Base-by-base conservation (phyloP, 345 rosid species). In the Raphanus raphanistrum region DNA sequence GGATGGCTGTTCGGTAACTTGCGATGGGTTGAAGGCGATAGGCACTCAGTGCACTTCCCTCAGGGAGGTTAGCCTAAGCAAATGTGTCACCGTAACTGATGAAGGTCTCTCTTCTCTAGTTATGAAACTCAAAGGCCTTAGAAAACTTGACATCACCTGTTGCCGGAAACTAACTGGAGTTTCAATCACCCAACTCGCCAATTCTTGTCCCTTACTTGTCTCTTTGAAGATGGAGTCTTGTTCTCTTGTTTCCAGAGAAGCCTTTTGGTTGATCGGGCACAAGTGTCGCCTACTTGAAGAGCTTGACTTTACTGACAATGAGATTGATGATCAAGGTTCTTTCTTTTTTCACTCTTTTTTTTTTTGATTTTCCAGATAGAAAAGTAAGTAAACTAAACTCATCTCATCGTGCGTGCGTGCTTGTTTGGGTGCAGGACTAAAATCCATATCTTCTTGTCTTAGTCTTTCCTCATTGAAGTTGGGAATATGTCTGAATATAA, bases 161-260 rank as follows among this genome's bases (percentile, higher is more conserved):
- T 85, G 87, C 69, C 87, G 84, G 68, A 82, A 82, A 73, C 73
- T 85, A 75, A 82, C 79, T 67, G 74, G 81, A 72, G 74, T 41
- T 26, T 80, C 85, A 28, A 72, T 85, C 60, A 79, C 79, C 72
- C 80, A 70, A 63, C 58, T 85, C 35, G 81, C 84, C 35, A 80
- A 13, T 65, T 85, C 85, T 15, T 82, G 87, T 43, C 76, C 85
- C 62, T 61, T 60, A 59, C 84, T 85, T 43, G 82, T 78, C 55
- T 85, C 84, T 48, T 76, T 84, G 60, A 82, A 75, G 84, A 85
- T 85, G 87, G 87, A 85, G 73, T 82, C 85, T 72, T 85, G 87
- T 70, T 80, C 84, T 72, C 81, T 75, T 72, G 85, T 85, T 59
- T 59, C 84, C 63, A 81, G 79, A 74, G 84, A 81, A 62, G 84